phyloP scores from a whole-genome alignment of 495 filamentous ascomycete species.

The Lepraria neglecta region DNA sequence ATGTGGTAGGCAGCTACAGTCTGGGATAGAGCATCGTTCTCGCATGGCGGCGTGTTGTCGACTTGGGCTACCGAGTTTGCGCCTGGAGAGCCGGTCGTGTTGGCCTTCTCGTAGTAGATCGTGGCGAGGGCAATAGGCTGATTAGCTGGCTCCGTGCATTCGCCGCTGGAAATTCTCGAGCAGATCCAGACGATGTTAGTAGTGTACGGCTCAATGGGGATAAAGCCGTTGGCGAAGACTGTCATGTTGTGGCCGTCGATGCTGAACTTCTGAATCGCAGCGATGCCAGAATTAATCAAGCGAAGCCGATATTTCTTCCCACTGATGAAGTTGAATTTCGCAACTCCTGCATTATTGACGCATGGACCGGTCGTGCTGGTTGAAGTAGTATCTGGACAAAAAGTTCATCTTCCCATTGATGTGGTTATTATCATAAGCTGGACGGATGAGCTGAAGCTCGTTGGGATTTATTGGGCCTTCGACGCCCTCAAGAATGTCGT shows the following conservation, averaged over 20 bases:
- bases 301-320: slow-evolving; percentile 47
- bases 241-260: slow-evolving; percentile 37
- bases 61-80: slow-evolving; percentile 15
- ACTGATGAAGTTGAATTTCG: slow-evolving; percentile 38
- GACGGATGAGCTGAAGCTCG: too few relatives aligned
- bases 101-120: slow-evolving; percentile 38
- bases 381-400: not conserved
- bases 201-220: slow-evolving; percentile 35
- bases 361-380: slow-evolving; percentile 23
- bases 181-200: slow-evolving; percentile 36
- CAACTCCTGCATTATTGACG: slow-evolving; percentile 30
- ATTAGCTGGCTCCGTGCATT: slow-evolving; percentile 21
- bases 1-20: slow-evolving; percentile 30
- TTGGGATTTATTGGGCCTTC: not conserved
- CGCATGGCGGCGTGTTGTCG: slow-evolving; percentile 24
- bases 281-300: slow-evolving; percentile 49
- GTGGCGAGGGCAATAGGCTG: slow-evolving; percentile 32
- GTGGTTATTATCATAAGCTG: too few relatives aligned
- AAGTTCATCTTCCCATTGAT: not conserved
- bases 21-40: slow-evolving; percentile 30
- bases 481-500: slow-evolving; percentile 22
- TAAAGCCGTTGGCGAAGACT: slow-evolving; percentile 39
- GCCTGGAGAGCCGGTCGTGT: slow-evolving; percentile 24
- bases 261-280: slow-evolving; percentile 37
- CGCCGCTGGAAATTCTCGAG: slow-evolving; percentile 20